phyloP scores from a whole-genome alignment of 257 asterid genomes.

The Solanum dulcamara region DNA sequence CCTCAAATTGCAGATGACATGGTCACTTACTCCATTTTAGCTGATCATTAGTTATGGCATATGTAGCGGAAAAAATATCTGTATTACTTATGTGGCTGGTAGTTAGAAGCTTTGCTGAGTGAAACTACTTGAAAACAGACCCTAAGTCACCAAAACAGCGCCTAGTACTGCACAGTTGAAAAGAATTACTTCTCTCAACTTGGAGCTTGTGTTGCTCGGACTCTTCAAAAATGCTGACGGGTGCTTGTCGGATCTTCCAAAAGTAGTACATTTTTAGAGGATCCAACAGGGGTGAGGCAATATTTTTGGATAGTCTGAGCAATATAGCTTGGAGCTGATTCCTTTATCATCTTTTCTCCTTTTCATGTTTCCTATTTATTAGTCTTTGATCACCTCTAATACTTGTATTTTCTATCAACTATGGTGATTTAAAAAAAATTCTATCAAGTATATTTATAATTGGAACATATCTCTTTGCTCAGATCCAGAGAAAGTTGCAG shows the following conservation, averaged over 20 bases:
- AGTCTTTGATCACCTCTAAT: not conserved
- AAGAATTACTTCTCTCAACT: not conserved
- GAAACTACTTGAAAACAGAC: not conserved
- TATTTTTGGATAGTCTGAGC: not conserved
- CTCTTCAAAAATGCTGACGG: not conserved
- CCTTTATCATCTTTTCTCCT: not conserved
- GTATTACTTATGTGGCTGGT: not conserved
- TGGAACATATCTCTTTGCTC: conserved; percentile 4
- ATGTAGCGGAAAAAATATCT: not conserved
- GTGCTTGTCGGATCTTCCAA: not conserved
- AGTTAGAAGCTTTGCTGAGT: not conserved
- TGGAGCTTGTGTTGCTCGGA: not conserved
- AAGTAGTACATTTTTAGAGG: not conserved
- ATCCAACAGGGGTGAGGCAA: not conserved
- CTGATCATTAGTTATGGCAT: not conserved
- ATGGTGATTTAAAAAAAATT: not conserved
- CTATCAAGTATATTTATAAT: not conserved
- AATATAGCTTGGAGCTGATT: not conserved
- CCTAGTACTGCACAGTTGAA: not conserved
- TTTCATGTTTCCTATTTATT: not conserved
- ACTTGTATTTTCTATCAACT: not conserved
- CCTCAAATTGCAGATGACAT: not conserved
- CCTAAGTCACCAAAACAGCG: not conserved
- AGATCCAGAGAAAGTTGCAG: conserved; percentile 82
- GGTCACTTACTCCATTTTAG: not conserved